Base-by-base conservation (phyloP, 306 rosid species). In the Psophocarpus tetragonolobus region DNA sequence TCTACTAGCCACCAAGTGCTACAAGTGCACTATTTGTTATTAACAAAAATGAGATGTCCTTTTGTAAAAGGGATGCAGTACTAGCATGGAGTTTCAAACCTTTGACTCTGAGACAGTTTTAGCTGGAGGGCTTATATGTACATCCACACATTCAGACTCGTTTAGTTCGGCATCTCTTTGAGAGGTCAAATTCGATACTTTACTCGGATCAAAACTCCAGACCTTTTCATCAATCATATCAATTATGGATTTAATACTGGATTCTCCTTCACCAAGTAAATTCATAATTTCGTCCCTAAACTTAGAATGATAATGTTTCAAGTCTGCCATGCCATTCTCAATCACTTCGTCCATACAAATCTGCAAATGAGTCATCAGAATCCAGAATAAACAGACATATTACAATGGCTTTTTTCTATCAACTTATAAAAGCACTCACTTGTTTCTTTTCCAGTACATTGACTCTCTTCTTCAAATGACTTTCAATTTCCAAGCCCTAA, bases 401-500 rank as follows among this genome's bases (percentile, higher is more conserved):
- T 58, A 62, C 12, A 68, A 14, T 41, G 48, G 82, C 64, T 33
- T 18, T 20, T 12, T 39, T 69, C 61, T 13, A 11, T 70, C 13
- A 63, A 62, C 71, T 24, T 42, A 48, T 74, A 47, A 51, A 75
- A 67, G 68, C 44, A 91, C 97, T 90, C 84, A 92, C 99, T 33
- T 61, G 88, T 79, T 92, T 95, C 88, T 86, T 87, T 76, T 91
- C 96, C 70, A 91, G 87, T 62, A 86, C 84, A 57, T 73, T 75
- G 82, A 92, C 89, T 82, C 81, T 90, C 88, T 75, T 81, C 91
- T 91, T 92, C 83, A 91, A 84, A 84, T 95, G 99, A 77, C 89
- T 95, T 87, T 95, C 99, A 38, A 95, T 95, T 78, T 95, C 97
- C 96, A 95, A 78, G 73, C 96, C 97, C 99, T 95, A 80, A 78